A percentile compares a stretch with the other conserved stretches of the same genome.
These are phyloP conservation scores for Carex scoparia DNA, from an alignment of 176 grass and related monocot species.

Conservation along the genomic window DNA sequence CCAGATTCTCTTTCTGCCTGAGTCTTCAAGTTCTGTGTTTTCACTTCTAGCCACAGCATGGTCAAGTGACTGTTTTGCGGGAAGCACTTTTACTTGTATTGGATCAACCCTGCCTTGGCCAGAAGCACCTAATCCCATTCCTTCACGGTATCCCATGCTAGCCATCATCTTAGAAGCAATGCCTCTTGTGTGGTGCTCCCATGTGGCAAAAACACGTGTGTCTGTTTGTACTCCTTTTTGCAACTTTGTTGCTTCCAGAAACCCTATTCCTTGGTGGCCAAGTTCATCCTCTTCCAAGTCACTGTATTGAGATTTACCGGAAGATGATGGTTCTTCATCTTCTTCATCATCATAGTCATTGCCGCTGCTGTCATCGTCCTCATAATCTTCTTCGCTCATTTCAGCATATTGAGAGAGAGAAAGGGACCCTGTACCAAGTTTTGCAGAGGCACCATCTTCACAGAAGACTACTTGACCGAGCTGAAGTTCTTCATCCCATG, in stretches of 20 bases:
- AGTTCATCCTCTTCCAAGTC: constrained; percentile 31
- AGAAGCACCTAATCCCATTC: constrained; percentile 80
- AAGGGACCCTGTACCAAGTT: constrained; percentile 53
- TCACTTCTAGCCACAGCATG: constrained; percentile 43
- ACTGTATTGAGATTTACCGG: neutral
- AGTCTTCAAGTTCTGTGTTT: constrained; percentile 18
- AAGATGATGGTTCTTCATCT: constrained; percentile 31
- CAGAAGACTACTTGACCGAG: constrained; percentile 59
- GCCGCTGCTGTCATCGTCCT: constrained; percentile 16
- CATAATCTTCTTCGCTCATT: constrained; percentile 45
- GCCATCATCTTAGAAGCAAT: constrained; percentile 98
- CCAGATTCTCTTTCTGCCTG: constrained; percentile 51
- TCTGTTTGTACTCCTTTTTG: constrained; percentile 76
- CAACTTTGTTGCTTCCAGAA: constrained; percentile 46
- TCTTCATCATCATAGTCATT: constrained; percentile 44
- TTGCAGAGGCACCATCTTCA: constrained; percentile 61
- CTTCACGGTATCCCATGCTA: constrained; percentile 87
- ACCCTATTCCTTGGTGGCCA: constrained; percentile 62
- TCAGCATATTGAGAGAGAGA: constrained; percentile 66
- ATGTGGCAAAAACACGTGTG: constrained; percentile 77
- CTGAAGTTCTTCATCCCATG: constrained; percentile 70
- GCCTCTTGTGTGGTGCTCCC: constrained; percentile 86
- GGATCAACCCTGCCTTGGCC: constrained; percentile 88
- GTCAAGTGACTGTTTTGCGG: constrained; percentile 79
- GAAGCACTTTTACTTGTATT: constrained; percentile 78